A percentile compares a stretch with the other conserved stretches of the same genome.
Evolutionary conservation across 164 flowering plant genomes (phyloP).

Genomic region (Buxus sempervirens): DNA sequence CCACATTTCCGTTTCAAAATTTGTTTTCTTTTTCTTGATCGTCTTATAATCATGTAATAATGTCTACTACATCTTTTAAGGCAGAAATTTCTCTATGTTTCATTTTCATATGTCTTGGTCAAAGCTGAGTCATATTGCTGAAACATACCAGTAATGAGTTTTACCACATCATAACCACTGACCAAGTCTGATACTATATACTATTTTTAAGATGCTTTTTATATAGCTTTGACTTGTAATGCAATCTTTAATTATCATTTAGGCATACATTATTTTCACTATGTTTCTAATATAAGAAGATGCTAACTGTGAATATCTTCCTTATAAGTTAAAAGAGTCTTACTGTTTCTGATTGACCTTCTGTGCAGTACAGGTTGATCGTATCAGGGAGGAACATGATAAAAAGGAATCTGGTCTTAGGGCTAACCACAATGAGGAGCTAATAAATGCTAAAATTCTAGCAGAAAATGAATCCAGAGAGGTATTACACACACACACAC

Average conservation of each 20-base stretch:
- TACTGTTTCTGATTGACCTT: not conserved
- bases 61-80: no score
- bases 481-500: no score
- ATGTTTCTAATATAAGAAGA: not conserved
- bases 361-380: conserved; percentile 38
- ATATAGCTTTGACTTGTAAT: not conserved
- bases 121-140: no score
- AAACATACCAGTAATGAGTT: no score
- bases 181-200: not conserved
- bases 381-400: conserved; percentile 56
- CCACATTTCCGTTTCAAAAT: no score
- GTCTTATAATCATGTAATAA: no score
- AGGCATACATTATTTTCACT: not conserved
- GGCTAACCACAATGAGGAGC: conserved; percentile 54
- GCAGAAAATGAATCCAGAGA: conserved; percentile 75
- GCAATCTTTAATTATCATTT: no score
- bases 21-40: no score
- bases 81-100: no score
- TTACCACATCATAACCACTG: no score
- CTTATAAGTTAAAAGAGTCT: not conserved
- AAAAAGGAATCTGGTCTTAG: conserved; percentile 45
- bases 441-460: conserved; percentile 47
- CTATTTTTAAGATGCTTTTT: not conserved
- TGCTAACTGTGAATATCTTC: not conserved
- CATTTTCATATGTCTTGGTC: no score